Conservation (phyloP, 1,139 yeast genomes). For the Lodderomyces theae region DNA sequence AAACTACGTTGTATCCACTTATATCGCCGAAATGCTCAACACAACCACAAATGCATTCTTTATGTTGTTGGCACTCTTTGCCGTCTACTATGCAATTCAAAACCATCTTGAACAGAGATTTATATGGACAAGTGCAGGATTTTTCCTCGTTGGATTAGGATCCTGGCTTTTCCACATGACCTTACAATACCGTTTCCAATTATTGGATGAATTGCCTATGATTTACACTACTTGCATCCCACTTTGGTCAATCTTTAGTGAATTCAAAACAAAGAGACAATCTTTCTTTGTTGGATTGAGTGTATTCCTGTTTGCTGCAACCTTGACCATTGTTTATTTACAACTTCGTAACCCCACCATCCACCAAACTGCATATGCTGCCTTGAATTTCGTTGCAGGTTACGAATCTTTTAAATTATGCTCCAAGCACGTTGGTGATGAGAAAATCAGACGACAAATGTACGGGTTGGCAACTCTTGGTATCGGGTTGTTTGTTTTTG, state of each 20-base stretch:
- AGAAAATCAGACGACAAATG: constrained; percentile 45
- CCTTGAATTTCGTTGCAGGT: constrained; percentile 62
- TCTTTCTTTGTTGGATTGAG: constrained; percentile 50
- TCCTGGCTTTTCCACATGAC: constrained; percentile 98
- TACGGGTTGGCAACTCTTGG: constrained; percentile 59
- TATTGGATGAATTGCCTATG: constrained; percentile 96
- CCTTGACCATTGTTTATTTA: constrained; percentile 64
- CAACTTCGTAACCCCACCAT: constrained; percentile 75
- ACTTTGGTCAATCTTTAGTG: constrained; percentile 83
- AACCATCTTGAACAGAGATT: constrained; percentile 71
- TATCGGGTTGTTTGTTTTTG: constrained; percentile 60
- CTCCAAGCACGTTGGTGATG: constrained; percentile 48
- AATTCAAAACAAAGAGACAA: constrained; percentile 40
- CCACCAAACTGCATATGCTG: constrained; percentile 78
- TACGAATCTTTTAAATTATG: constrained; percentile 53
- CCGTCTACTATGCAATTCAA: constrained; percentile 57
- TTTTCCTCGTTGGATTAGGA: constrained; percentile 86
- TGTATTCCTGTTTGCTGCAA: constrained; percentile 55
- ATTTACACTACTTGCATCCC: constrained; percentile 96
- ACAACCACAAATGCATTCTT: constrained; percentile 74
- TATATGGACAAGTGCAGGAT: constrained; percentile 69
- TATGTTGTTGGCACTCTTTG: constrained; percentile 63
- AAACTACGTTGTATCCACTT: constrained; percentile 80
- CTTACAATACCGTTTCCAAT: constrained; percentile 77
- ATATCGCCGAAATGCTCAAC: constrained; percentile 85